Percentiles rank a stretch among this genome's conserved stretches.
These are phyloP conservation scores for Mariannaea sp. DNA, from an alignment of 2,329 filamentous ascomycete species.

Conservation along the genomic window DNA sequence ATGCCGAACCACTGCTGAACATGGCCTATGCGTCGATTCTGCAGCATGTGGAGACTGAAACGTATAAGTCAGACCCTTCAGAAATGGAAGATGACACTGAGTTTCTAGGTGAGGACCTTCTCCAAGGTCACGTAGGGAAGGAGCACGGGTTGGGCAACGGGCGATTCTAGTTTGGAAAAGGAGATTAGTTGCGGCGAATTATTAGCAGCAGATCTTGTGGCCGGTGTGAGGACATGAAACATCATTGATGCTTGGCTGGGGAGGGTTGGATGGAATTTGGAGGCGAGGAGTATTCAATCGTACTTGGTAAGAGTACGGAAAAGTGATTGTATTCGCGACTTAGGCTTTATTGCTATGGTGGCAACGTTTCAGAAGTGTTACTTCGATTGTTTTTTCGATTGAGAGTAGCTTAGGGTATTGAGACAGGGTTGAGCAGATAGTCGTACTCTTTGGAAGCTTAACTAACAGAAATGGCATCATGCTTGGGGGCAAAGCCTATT, in stretches of 20 bases:
- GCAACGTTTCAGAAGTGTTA: conserved; percentile 1
- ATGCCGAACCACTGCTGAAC: conserved; percentile 49
- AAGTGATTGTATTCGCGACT: conserved; percentile 10
- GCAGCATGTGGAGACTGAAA: conserved; percentile 28
- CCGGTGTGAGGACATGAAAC: conserved; percentile 20
- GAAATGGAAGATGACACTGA: conserved; percentile 1
- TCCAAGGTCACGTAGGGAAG: background rate
- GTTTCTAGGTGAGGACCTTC: background rate
- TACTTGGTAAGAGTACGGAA: conserved; percentile 8
- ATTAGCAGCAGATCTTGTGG: conserved; percentile 22
- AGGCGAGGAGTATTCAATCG: background rate
- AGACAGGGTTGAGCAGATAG: conserved; percentile 2
- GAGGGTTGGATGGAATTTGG: conserved; percentile 35
- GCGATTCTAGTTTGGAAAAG: conserved; percentile 27
- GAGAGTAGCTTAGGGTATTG: conserved; percentile 16
- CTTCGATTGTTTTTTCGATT: conserved; percentile 12
- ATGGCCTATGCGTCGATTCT: conserved; percentile 46
- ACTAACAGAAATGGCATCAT: conserved; percentile 3
- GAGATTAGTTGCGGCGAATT: conserved; percentile 7
- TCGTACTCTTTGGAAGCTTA: conserved; percentile 12
- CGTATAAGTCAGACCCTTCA: conserved; percentile 10
- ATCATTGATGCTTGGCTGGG: conserved; percentile 22
- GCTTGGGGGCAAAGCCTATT: background rate
- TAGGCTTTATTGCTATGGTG: conserved; percentile 13
- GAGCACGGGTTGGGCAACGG: conserved; percentile 8